These are phyloP conservation scores for Dimocarpus longan DNA, from an alignment of 345 rosid genomes.

Conservation along the genomic window DNA sequence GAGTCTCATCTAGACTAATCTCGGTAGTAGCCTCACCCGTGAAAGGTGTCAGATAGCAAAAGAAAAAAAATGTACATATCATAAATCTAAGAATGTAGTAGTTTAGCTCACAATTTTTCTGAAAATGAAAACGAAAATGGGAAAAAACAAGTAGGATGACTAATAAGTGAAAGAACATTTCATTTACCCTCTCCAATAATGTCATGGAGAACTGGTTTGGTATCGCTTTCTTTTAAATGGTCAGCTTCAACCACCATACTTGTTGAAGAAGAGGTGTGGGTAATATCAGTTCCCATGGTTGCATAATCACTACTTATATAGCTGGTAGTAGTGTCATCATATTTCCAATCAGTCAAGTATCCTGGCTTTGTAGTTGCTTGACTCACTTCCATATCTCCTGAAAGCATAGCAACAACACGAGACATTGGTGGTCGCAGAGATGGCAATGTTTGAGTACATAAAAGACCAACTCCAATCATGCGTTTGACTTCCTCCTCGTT, in stretches of 20 bases:
- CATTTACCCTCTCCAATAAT: constrained; percentile 22
- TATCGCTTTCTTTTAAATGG: neutral
- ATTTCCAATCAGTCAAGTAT: constrained; percentile 62
- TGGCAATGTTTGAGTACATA: constrained; percentile 67
- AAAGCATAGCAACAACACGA: constrained; percentile 63
- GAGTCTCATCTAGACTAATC: no score
- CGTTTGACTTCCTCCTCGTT: constrained; percentile 50
- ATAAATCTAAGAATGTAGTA: no score
- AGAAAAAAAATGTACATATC: no score
- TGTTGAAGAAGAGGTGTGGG: constrained; percentile 14
- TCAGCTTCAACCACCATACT: constrained; percentile 8
- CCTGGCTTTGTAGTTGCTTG: constrained; percentile 17
- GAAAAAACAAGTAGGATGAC: neutral
- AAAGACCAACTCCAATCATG: constrained; percentile 53
- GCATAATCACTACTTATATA: constrained; percentile 32
- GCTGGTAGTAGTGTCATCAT: constrained; percentile 35
- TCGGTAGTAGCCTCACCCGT: no score
- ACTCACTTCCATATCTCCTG: constrained; percentile 66
- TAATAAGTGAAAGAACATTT: neutral
- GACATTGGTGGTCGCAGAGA: constrained; percentile 64
- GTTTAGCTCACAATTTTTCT: no score
- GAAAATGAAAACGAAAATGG: neutral
- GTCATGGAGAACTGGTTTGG: constrained; percentile 22
- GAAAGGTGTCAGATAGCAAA: no score
- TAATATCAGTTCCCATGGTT: constrained; percentile 18